Evolutionary conservation across 345 rosid species (phyloP), one percentile per base, ranked within the genome.

Genomic region (Turnera subulata): DNA sequence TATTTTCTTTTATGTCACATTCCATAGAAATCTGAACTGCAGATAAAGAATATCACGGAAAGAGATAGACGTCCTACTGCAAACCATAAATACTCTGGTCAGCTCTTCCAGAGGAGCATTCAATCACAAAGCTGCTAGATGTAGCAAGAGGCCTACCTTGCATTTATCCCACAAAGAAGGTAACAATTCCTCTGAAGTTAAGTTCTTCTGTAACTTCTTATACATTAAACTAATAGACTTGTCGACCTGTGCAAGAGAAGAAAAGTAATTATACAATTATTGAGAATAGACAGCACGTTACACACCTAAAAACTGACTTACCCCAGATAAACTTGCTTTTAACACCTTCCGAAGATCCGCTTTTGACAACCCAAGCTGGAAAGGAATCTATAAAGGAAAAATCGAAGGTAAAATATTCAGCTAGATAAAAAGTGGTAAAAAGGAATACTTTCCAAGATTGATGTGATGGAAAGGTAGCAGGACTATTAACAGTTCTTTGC

Each of bases 101-200:
- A 3, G 8, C 8, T 29, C 23, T 17, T 46, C 20, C 19, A 17
- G 20, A 50, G 32, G 24, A 46, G 19, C 32, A 13, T 63, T 55
- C 35, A 6, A 35, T 22, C 39, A 8, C 6, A 7, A 16, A 12
- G 13, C 13, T 7, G 6, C 17, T 9, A 26, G 54, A 49, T 42
- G 48, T 40, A 42, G 26, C 9, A 25, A 33, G 19, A 18, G 39
- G 42, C 14, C 15, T 75, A 89, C 97, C 97, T 93, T 93, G 90
- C 96, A 89, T 75, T 93, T 93, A 62, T 93, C 99, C 99, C 99
- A 93, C 54, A 89, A 67, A 37, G 97, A 93, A 33, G 99, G 97
- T 48, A 93, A 70, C 58, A 89, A 74, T 67, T 93, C 97, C 53
- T 93, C 97, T 0, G 99, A 93, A 38, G 92, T 78, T 46, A 93